A percentile compares a stretch with the other conserved stretches of the same genome.
phyloP scores from a whole-genome alignment of 495 filamentous ascomycete genomes.

The Aspergillus ellipticus region DNA sequence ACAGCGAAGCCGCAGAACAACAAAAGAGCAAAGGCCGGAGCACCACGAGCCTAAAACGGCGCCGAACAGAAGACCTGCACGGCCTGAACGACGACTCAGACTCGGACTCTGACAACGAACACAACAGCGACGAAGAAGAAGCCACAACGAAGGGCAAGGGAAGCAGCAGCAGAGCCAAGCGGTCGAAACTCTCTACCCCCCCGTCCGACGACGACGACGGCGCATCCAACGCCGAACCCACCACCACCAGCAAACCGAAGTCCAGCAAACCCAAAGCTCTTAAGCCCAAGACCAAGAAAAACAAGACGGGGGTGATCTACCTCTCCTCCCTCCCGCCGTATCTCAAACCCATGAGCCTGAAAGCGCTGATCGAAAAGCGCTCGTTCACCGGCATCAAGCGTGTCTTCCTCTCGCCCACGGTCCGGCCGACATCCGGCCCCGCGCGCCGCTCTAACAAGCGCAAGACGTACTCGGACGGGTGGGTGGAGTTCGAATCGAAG shows the following conservation, averaged over 20 bases:
- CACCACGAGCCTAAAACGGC: slow-evolving; percentile 72
- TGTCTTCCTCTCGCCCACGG: slow-evolving; percentile 83
- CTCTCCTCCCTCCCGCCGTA: slow-evolving; percentile 90
- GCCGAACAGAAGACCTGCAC: slow-evolving; percentile 37
- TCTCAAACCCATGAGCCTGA: slow-evolving; percentile 83
- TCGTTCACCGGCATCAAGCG: slow-evolving; percentile 68
- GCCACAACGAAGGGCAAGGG: slow-evolving; percentile 32
- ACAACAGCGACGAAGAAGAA: slow-evolving; percentile 25
- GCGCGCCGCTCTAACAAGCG: slow-evolving; percentile 82
- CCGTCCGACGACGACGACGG: slow-evolving; percentile 9
- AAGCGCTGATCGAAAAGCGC: slow-evolving; percentile 70
- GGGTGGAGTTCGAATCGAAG: slow-evolving; percentile 81
- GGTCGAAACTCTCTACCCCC: background rate
- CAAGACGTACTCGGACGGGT: slow-evolving; percentile 81
- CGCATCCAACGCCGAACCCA: slow-evolving; percentile 11
- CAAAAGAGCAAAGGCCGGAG: slow-evolving; percentile 59
- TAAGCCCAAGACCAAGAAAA: slow-evolving; percentile 27
- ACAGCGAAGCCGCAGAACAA: slow-evolving; percentile 65
- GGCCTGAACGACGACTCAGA: slow-evolving; percentile 6
- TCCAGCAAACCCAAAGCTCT: slow-evolving; percentile 14
- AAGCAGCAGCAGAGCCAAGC: background rate
- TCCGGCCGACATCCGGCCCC: slow-evolving; percentile 54
- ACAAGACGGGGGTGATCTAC: slow-evolving; percentile 75
- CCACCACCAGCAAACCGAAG: slow-evolving; percentile 11
- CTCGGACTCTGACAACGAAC: slow-evolving; percentile 16